A percentile compares a stretch with the other conserved stretches of the same genome.
Evolutionary conservation across 164 flowering plant genomes (phyloP).

Genomic region (Vitis rupestris): DNA sequence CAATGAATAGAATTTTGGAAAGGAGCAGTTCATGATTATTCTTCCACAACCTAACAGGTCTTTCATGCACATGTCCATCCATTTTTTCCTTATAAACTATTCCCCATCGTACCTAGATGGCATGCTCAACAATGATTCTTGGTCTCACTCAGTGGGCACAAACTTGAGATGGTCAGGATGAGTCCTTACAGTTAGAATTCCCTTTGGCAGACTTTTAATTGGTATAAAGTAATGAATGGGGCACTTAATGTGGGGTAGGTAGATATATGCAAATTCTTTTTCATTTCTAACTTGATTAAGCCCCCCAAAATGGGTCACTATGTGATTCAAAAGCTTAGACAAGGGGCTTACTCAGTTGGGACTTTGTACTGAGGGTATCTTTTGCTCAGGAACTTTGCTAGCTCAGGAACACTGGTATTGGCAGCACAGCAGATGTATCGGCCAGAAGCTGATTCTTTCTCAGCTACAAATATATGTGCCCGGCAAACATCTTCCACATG

Average conservation of each 20-base stretch:
- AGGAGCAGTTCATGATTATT: neutral
- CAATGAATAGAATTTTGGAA: too few relatives aligned
- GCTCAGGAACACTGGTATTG: conserved; percentile 62
- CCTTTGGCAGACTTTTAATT: too few relatives aligned
- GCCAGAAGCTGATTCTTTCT: conserved; percentile 71
- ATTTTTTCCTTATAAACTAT: too few relatives aligned
- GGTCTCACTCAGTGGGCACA: too few relatives aligned
- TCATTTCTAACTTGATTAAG: neutral
- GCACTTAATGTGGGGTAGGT: too few relatives aligned
- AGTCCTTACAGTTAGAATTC: too few relatives aligned
- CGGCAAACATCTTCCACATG: conserved; percentile 75
- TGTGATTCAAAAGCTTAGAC: neutral
- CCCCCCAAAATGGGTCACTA: neutral
- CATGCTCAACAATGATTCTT: too few relatives aligned
- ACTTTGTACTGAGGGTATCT: conserved; percentile 63
- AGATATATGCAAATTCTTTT: too few relatives aligned
- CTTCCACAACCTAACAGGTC: neutral
- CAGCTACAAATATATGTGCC: conserved; percentile 71
- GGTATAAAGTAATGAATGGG: too few relatives aligned
- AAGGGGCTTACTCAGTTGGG: conserved; percentile 56
- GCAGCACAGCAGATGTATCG: conserved; percentile 65
- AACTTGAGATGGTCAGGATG: too few relatives aligned
- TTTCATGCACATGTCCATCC: too few relatives aligned
- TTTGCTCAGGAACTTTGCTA: conserved; percentile 58
- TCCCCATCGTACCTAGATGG: too few relatives aligned